These are phyloP conservation scores for Drechslerella coelobrocha DNA, from an alignment of 2,329 filamentous ascomycete species.

Conservation along the genomic window DNA sequence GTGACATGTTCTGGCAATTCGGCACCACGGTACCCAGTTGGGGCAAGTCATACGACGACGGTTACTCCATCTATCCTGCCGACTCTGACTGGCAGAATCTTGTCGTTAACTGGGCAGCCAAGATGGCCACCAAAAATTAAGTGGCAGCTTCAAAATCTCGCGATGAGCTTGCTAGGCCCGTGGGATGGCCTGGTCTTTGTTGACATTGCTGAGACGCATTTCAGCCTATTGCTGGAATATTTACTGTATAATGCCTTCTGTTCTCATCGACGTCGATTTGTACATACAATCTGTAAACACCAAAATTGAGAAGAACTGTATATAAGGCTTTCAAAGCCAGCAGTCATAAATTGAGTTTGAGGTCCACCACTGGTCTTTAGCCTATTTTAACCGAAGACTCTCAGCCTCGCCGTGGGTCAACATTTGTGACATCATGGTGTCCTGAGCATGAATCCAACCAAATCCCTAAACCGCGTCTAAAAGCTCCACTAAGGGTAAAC, in stretches of 20 bases:
- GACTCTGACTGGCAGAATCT: slow-evolving; percentile 41
- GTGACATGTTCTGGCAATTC: slow-evolving; percentile 54
- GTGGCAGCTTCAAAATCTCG: neutral
- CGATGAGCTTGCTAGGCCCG: too few relatives aligned
- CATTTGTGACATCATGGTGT: too few relatives aligned
- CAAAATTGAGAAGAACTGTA: slow-evolving; percentile 13
- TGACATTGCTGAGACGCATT: too few relatives aligned
- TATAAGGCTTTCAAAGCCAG: neutral
- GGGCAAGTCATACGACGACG: slow-evolving; percentile 53
- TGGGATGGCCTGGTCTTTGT: too few relatives aligned
- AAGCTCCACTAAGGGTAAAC: too few relatives aligned
- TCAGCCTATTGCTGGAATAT: neutral
- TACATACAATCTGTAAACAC: slow-evolving; percentile 33
- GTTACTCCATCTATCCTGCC: slow-evolving; percentile 50
- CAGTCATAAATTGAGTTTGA: neutral
- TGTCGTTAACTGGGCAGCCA: slow-evolving; percentile 36
- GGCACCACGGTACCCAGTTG: slow-evolving; percentile 51
- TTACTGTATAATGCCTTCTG: neutral
- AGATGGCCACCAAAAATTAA: slow-evolving; percentile 47
- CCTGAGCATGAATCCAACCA: too few relatives aligned
- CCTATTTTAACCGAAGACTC: too few relatives aligned
- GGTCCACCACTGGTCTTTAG: neutral
- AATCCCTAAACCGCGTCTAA: too few relatives aligned
- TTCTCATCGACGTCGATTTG: neutral
- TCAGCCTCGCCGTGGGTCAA: too few relatives aligned